Evolutionary conservation across 2,329 filamentous ascomycete species (phyloP).

Genomic region (Colletotrichum sp.): DNA sequence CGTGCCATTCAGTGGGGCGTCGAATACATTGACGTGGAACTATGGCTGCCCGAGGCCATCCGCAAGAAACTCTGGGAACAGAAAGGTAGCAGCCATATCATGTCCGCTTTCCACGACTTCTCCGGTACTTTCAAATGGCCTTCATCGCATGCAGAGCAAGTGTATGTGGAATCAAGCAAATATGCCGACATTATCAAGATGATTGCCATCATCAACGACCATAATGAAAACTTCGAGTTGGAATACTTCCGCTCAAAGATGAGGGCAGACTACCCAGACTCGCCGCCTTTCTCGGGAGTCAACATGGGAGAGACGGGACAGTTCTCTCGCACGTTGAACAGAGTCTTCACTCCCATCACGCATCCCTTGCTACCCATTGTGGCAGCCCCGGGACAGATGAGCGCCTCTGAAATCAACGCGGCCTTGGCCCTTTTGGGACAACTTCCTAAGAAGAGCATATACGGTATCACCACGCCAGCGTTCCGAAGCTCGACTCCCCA

Average conservation of each 20-base stretch:
- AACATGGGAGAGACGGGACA: slow-evolving; percentile 91
- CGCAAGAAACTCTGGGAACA: slow-evolving; percentile 69
- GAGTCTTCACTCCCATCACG: slow-evolving; percentile 86
- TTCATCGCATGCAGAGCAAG: slow-evolving; percentile 70
- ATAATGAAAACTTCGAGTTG: slow-evolving; percentile 88
- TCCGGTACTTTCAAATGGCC: slow-evolving; percentile 86
- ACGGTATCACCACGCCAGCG: slow-evolving; percentile 76
- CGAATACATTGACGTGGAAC: slow-evolving; percentile 88
- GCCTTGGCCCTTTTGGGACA: slow-evolving; percentile 81
- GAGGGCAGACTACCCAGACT: slow-evolving; percentile 69
- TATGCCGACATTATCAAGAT: slow-evolving; percentile 91
- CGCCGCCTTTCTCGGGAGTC: slow-evolving; percentile 79
- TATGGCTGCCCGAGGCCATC: slow-evolving; percentile 83
- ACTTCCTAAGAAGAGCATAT: slow-evolving; percentile 79
- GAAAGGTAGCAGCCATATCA: slow-evolving; percentile 81
- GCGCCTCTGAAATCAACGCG: slow-evolving; percentile 83
- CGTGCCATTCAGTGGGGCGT: slow-evolving; percentile 88
- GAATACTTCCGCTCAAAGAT: slow-evolving; percentile 87
- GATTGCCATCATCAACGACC: slow-evolving; percentile 82
- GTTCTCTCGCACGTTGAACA: slow-evolving; percentile 82
- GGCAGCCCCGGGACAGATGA: slow-evolving; percentile 84
- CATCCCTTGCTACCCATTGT: slow-evolving; percentile 84
- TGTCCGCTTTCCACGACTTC: slow-evolving; percentile 92
- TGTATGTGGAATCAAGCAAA: slow-evolving; percentile 74
- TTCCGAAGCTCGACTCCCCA: slow-evolving; percentile 70